Evolutionary conservation across 2,329 filamentous ascomycete species (phyloP).

Genomic region (Epichloe uncinata): DNA sequence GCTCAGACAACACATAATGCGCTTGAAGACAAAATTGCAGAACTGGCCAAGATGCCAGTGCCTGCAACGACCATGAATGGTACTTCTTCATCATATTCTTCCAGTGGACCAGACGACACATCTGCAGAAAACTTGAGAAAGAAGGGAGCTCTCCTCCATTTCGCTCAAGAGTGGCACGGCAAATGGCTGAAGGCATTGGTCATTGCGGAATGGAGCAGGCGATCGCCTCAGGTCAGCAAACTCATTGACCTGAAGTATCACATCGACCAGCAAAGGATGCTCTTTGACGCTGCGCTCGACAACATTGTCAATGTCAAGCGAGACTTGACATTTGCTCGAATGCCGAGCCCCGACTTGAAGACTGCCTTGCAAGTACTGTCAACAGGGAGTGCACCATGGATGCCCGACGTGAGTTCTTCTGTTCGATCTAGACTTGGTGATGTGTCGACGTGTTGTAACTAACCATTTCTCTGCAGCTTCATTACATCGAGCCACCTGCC

Average conservation of each 20-base stretch:
- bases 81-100: constrained; percentile 21
- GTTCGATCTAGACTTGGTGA: background rate
- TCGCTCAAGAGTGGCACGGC: constrained; percentile 65
- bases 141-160: constrained; percentile 62
- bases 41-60: constrained; percentile 55
- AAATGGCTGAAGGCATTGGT: constrained; percentile 91
- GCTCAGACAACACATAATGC: constrained; percentile 75
- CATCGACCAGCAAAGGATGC: constrained; percentile 47
- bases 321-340: constrained; percentile 56
- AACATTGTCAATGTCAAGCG: constrained; percentile 60
- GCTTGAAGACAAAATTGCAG: constrained; percentile 54
- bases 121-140: constrained; percentile 58
- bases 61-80: constrained; percentile 38
- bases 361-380: constrained; percentile 78
- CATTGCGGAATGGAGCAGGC: constrained; percentile 78
- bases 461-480: constrained; percentile 39
- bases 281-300: constrained; percentile 47
- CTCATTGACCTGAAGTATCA: constrained; percentile 78
- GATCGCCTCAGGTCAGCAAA: constrained; percentile 65
- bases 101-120: constrained; percentile 35
- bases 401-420: constrained; percentile 53
- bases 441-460: background rate
- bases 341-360: constrained; percentile 81
- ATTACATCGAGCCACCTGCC: constrained; percentile 61
- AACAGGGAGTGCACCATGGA: constrained; percentile 61